phyloP scores from a whole-genome alignment of 108 stramenopile species.

The Cyclotella distinguenda region DNA sequence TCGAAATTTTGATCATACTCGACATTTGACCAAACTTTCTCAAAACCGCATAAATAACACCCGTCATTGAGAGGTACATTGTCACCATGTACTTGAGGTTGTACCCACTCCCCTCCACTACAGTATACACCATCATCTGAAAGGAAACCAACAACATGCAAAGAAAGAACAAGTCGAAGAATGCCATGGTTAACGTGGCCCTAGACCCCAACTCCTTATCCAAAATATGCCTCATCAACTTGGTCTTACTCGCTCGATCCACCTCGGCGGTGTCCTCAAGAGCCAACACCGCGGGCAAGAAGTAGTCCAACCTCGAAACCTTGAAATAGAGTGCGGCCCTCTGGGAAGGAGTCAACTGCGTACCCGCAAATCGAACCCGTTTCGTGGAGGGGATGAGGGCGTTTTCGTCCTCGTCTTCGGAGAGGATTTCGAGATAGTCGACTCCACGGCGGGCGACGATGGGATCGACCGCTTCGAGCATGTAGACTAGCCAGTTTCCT shows the following conservation, averaged over 20 bases:
- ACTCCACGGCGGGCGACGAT: constrained; percentile 44
- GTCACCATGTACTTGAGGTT: constrained; percentile 27
- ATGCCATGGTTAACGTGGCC: constrained; percentile 45
- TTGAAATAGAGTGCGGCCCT: constrained; percentile 43
- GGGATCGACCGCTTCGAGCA: constrained; percentile 52
- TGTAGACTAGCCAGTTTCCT: constrained; percentile 55
- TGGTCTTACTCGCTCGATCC: constrained; percentile 43
- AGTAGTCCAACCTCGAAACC: constrained; percentile 49
- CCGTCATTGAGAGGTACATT: constrained; percentile 45
- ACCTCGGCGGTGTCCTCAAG: constrained; percentile 48
- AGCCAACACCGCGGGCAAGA: constrained; percentile 44
- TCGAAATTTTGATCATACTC: constrained; percentile 48
- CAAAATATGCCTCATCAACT: constrained; percentile 43
- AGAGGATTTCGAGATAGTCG: constrained; percentile 50
- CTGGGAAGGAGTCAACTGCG: constrained; percentile 33
- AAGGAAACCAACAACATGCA: constrained; percentile 40
- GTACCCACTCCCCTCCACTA: constrained; percentile 29
- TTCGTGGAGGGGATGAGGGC: constrained; percentile 43
- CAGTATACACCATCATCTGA: constrained; percentile 49
- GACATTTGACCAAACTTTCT: constrained; percentile 51
- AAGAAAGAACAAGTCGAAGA: constrained; percentile 46
- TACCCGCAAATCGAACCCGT: constrained; percentile 43
- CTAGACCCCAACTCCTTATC: constrained; percentile 46
- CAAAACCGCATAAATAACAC: constrained; percentile 40
- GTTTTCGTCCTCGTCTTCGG: constrained; percentile 52